phyloP scores from a whole-genome alignment of 768 basidiomycete genomes.

The Psilocybe azurescens region DNA sequence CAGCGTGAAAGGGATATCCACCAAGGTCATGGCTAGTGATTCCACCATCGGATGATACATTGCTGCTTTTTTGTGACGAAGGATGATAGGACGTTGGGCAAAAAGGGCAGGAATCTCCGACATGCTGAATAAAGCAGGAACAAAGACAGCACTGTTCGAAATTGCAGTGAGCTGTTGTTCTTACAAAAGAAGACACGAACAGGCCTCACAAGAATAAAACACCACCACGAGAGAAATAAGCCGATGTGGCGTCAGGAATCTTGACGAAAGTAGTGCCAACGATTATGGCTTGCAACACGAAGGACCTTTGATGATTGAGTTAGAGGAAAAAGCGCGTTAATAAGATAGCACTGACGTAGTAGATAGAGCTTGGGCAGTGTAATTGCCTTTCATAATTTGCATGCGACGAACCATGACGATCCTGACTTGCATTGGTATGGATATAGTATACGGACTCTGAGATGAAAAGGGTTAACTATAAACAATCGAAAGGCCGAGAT shows the following conservation, averaged over 20 bases:
- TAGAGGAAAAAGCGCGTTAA: slow-evolving; percentile 28
- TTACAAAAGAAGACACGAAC: not conserved
- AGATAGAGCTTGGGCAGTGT: slow-evolving; percentile 32
- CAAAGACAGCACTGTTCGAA: slow-evolving; percentile 51
- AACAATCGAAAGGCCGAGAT: not conserved
- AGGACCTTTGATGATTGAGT: slow-evolving; percentile 27
- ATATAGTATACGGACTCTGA: slow-evolving; percentile 44
- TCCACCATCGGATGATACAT: slow-evolving; percentile 53
- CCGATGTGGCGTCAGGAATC: slow-evolving; percentile 54
- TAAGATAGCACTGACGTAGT: slow-evolving; percentile 25
- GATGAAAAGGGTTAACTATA: not conserved
- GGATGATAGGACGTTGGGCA: slow-evolving; percentile 62
- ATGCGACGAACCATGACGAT: slow-evolving; percentile 46
- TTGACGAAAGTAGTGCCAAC: slow-evolving; percentile 69
- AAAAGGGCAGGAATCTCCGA: slow-evolving; percentile 73
- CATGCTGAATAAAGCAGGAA: slow-evolving; percentile 64
- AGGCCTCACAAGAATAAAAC: slow-evolving; percentile 68
- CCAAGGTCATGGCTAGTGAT: slow-evolving; percentile 60
- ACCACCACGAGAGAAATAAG: slow-evolving; percentile 75
- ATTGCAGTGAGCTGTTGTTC: slow-evolving; percentile 27
- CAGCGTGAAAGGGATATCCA: slow-evolving; percentile 64
- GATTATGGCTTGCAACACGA: slow-evolving; percentile 43
- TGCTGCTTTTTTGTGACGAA: slow-evolving; percentile 60
- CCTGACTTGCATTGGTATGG: slow-evolving; percentile 46
- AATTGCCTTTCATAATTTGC: slow-evolving; percentile 46